Base-by-base conservation (phyloP, 2,329 filamentous ascomycete genomes). In the Daldinia eschscholtzii region DNA sequence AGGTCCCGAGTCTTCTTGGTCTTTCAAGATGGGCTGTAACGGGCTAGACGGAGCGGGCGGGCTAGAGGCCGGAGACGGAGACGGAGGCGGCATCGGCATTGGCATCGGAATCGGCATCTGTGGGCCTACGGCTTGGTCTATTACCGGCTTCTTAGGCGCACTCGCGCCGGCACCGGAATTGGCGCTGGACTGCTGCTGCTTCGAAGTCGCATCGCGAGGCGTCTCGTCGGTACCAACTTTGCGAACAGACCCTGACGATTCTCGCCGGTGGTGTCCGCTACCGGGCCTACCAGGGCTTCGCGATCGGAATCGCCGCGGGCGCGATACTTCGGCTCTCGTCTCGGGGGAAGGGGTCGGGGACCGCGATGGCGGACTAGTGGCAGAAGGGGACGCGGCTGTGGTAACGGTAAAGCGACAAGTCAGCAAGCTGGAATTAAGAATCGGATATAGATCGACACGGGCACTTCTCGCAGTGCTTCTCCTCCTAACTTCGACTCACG, bases 261-360 rank as follows among this genome's bases (percentile, higher is more conserved):
- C 83, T 48, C 73, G 83, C 64, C 63, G 73, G 68, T 65, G 82
- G 76, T 83, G 84, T 69, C 68, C 68, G 39, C 50, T 64, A n/a
- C 82, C 80, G 70, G 61, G 70, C 57, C 67, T 68, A 28, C 60
- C 72, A 23, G 88, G 88, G 78, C 86, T 89, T 75, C 84, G 83
- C 61, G 88, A 87, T 73, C 84, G 82, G 72, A 83, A 81, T 74
- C 84, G 83, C 76, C 84, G 83, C 65, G 85, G 80, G 76, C 82
- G 82, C 58, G 85, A 80, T 70, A 81, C 80, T 75, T 84, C 84
- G 79, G 78, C 81, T 81, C 86, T 81, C 73, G 82, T 81, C 68
- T 86, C 84, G 74, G 85, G 82, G 65, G 86, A 84, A 67, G 87
- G 86, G 66, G 84, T 87, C 72, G 88, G 85, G 74, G 85, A 85